A percentile compares a stretch with the other conserved stretches of the same genome.
These are phyloP conservation scores for Laguncularia racemosa DNA, from an alignment of 345 rosid genomes.

Conservation along the genomic window DNA sequence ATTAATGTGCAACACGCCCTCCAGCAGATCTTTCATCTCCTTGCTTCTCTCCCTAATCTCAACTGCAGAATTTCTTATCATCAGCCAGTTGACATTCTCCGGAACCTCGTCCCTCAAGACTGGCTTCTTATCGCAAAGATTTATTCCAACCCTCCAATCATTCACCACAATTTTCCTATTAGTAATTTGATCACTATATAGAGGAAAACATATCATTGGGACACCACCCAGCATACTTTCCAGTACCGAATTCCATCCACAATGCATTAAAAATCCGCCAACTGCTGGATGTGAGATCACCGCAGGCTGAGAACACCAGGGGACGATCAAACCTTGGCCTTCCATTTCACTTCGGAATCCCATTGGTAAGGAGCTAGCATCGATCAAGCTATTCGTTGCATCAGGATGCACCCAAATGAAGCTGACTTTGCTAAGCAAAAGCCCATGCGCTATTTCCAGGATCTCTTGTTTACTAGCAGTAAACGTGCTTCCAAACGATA, in stretches of 20 bases:
- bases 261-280: slow-evolving; percentile 73
- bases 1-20: too few relatives aligned
- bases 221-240: slow-evolving; percentile 58
- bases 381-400: slow-evolving; percentile 59
- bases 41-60: too few relatives aligned
- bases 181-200: slow-evolving; percentile 66
- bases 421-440: slow-evolving; percentile 37
- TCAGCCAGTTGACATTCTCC: too few relatives aligned
- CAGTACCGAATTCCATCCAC: slow-evolving; percentile 76
- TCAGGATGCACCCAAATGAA: slow-evolving; percentile 75
- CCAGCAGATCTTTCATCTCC: too few relatives aligned
- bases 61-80: too few relatives aligned
- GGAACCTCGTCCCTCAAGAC: too few relatives aligned
- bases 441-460: slow-evolving; percentile 49
- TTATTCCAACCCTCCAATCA: slow-evolving; percentile 68
- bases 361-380: slow-evolving; percentile 32
- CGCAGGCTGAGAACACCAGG: slow-evolving; percentile 65
- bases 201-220: slow-evolving; percentile 54
- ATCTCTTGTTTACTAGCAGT: slow-evolving; percentile 38
- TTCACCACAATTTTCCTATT: slow-evolving; percentile 71
- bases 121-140: slow-evolving; percentile 21
- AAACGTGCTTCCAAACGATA: slow-evolving; percentile 70
- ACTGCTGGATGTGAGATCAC: slow-evolving; percentile 49
- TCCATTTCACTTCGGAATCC: slow-evolving; percentile 29
- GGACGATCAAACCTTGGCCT: slow-evolving; percentile 44